Base-by-base conservation (phyloP, 306 rosid genomes). In the Cucumis cinereus region DNA sequence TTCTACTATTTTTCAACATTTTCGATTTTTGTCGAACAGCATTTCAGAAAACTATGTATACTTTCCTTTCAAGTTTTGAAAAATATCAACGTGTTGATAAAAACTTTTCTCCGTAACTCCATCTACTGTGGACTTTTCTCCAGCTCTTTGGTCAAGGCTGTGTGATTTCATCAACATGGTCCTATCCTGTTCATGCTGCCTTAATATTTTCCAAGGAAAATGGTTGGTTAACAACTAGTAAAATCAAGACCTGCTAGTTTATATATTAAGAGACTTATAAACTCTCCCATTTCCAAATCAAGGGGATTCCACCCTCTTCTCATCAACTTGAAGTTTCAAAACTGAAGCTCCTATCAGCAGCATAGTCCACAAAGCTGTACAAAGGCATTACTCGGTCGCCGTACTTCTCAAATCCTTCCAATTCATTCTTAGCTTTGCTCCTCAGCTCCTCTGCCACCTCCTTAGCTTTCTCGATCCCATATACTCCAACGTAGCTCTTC, bases 321-420 rank as follows among this genome's bases (percentile, higher is more conserved):
- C 38, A 85, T 77, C 63, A 85, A 81, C 74, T 87, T 55, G 90
- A 67, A 1, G 79, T 78, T 10, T 72, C 84, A 75, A 89, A 82
- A 76, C 35, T 89, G 83, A 94, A 94, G 74, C 89, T 87, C 77
- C 97, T 88, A 50, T 90, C 95, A 81, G 83, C 80, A 64, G 96
- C 99, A 89, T 90, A 92, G 83, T 94, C 97, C 75, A 94, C 92
- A 80, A 94, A 94, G 87, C 97, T 89, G 80, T 88, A 89, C 22
- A 94, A 94, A 61, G 99, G 99, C 41, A 82, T 54, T 35, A 87
- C 92, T 70, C 83, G 79, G 58, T 90, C 90, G 26, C 95, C 92
- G 75, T 90, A 88, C 81, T 90, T 89, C 68, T 89, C 91, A 84
- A 94, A 90, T 57, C 93, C 95, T 81, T 89, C 91, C 80, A 94